Evolutionary conservation across 1,139 yeast genomes (phyloP), one percentile per base, ranked within the genome.

Genomic region (Debaryomyces nepalensis): DNA sequence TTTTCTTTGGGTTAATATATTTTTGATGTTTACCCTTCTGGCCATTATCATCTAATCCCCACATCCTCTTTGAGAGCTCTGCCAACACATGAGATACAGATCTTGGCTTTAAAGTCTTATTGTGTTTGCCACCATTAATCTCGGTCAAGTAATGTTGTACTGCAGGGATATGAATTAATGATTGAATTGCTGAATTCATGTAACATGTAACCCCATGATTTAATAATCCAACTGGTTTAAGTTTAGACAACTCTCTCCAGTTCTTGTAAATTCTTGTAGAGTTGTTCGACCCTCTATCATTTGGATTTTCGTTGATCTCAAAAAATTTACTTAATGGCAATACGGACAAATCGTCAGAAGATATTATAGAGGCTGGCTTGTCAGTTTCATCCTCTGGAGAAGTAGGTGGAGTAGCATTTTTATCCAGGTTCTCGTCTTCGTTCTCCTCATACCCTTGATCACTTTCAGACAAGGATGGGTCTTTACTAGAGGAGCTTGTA

Each of bases 191-290:
- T 2, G 97, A 84, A 62, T 93, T 93, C 81, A 93, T 90, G 64
- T 91, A 93, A 61, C 99, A 93, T 3, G 98, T 93, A 33, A 93
- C 98, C 21, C 98, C 98, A 50, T 86, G 91, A 61, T 93, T 93
- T 44, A 87, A 65, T 41, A 93, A 71, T 0, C 99, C 99, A 19
- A 83, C 71, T 1, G 97, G 95, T 43, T 57, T 55, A 6, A 52
- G 54, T 22, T 75, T 70, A 35, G 66, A 55, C 30, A 50, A 64
- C 58, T 48, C 70, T 43, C 81, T 73, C 88, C 93, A 84, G 50
- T 77, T 80, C 58, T 85, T 85, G 44, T 68, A 59, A 23, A 80
- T 82, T 49, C 81, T 73, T 5, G 54, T 66, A 8, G 83, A 77
- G 4, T 65, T 58, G 56, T 79, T 85, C 44, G 88, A 66, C 36